Conservation (phyloP, 768 basidiomycete species). For the Hypholoma fasciculare region DNA sequence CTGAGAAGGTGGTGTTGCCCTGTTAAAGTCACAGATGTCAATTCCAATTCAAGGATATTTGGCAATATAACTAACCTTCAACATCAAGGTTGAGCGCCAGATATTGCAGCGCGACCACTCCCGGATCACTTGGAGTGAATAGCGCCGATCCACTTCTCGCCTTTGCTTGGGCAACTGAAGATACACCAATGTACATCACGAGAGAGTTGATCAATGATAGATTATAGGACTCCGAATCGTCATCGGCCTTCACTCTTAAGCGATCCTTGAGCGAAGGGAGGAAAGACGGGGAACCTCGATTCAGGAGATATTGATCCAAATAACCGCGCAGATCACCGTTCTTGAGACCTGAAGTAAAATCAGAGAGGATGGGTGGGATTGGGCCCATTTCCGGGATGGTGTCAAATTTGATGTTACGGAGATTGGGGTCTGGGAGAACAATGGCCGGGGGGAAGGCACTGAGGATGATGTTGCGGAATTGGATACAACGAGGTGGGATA, state of each 20-base stretch:
- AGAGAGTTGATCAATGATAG: conserved; percentile 88
- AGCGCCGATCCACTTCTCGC: conserved; percentile 78
- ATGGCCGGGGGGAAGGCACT: conserved; percentile 89
- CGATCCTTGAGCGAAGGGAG: conserved; percentile 79
- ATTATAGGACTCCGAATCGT: conserved; percentile 70
- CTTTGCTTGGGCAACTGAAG: conserved; percentile 87
- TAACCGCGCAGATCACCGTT: conserved; percentile 74
- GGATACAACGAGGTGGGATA: conserved; percentile 91
- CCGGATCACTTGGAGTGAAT: conserved; percentile 81
- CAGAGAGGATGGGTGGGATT: conserved; percentile 88
- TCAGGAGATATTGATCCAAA: conserved; percentile 85
- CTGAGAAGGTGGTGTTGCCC: conserved; percentile 95
- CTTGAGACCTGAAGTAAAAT: conserved; percentile 84
- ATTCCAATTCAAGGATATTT: neutral
- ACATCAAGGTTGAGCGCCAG: conserved; percentile 82
- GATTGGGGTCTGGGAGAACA: conserved; percentile 83
- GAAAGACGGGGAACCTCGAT: conserved; percentile 70
- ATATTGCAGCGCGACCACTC: conserved; percentile 82
- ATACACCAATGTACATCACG: conserved; percentile 95
- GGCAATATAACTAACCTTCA: conserved; percentile 65
- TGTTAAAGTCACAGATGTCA: conserved; percentile 28
- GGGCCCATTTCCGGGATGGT: conserved; percentile 87
- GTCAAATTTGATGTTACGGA: conserved; percentile 73
- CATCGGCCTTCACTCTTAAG: conserved; percentile 48
- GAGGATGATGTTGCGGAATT: conserved; percentile 94